Evolutionary conservation across 2,329 filamentous ascomycete genomes (phyloP), one percentile per base, ranked within the genome.

Genomic region (Rhynchosporium agropyri): DNA sequence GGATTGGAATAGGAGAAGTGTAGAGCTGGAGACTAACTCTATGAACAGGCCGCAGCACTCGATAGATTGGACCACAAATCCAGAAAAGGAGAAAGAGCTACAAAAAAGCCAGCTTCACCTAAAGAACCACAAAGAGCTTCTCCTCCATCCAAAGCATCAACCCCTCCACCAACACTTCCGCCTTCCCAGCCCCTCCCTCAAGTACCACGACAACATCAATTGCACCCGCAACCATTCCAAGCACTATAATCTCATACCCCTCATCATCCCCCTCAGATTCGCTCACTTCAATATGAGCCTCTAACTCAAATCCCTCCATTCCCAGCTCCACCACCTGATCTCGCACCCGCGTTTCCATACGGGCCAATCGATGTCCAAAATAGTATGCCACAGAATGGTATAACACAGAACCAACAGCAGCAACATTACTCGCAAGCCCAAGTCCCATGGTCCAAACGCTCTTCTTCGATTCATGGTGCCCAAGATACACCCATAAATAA

Each of bases 1-100:
- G 1, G 12, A 42, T 38, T n/a, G n/a, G 33, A 40, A 20, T 20
- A 6, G 5, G n/a, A 38, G 36, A 54, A 40, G 36, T 4, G 51
- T 28, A 20, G 15, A 12, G 40, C 9, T 20, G 13, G 15, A 42
- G 15, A 29, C 51, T 54, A 36, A 54, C 36, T 28, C 12, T 54
- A 7, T 28, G 20, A 29, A 26, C 12, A 54, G 51, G 60, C 60
- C 1, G 60, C 60, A 10, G 60, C 60, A 20, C 79, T 90, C 10
- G 84, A 88, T 50, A 79, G 81, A 61, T 75, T 84, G 65, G 69
- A 71, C 28, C 57, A 66, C 15, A 66, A 67, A 31, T 20, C 58
- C 9, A 62, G 58, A 4, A 64, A 62, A 38, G 46, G 40, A 26
- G 45, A 46, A n/a, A 15, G 20, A 10, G 10, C 42, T 3, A 20